Base-by-base conservation (phyloP, 208 protist species). In the Trypanosoma melophagium region DNA sequence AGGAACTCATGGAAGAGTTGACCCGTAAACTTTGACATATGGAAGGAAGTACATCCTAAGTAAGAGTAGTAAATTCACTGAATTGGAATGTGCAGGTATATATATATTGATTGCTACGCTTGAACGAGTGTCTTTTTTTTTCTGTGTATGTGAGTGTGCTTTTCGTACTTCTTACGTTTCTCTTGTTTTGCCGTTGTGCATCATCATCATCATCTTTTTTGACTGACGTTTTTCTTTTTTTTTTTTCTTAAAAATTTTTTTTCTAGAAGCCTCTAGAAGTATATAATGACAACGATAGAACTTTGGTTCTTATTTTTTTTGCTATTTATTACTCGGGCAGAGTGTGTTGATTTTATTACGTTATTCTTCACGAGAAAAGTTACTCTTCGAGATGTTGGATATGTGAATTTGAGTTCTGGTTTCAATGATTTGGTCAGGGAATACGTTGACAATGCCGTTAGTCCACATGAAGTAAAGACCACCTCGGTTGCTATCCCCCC, bases 341-440 rank as follows among this genome's bases (percentile, higher is more conserved):
- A 42, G 53, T 56, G 60, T 38, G 28, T 22, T 13, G 24, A 62
- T 49, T 25, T 19, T 3, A 19, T 74, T n/a, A 66, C 86, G 0
- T 41, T 82, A 0, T 53, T 52, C 19, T 86, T 86, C 49, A 69
- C 71, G 38, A 64, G 69, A 31, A 63, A 80, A 45, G 75, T 92
- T 28, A 60, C 79, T 17, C 61, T 92, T 19, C 35, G 70, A 19
- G 66, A 74, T 63, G 77, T 76, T 16, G 59, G 74, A 16, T 41
- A 73, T 51, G 79, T 77, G 31, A 61, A 14, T 0, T 50, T 79
- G 21, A 77, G 68, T 8, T 14, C 44, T 14, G 21, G 24, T 0
- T 83, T 91, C 35, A 71, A 50, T 14, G 42, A 47, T 17, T 17
- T 45, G 16, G 63, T 84, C 7, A 72, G 50, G n/a, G 10, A n/a